These are phyloP conservation scores for Globisporangium middletonii DNA, from an alignment of 352 stramenopile species.

Conservation along the genomic window DNA sequence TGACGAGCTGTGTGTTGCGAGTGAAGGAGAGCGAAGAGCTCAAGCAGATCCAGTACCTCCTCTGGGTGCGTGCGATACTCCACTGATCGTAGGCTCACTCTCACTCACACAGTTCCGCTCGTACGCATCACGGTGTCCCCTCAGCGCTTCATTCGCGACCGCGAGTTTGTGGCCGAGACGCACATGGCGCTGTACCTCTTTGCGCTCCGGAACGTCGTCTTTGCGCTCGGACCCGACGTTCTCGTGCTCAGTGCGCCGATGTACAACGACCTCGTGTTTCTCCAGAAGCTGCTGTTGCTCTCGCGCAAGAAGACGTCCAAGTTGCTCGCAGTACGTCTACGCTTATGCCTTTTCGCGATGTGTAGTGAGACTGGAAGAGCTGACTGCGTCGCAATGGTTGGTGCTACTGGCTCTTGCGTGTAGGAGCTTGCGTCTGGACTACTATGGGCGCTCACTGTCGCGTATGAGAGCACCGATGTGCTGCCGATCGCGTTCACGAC, in stretches of 20 bases:
- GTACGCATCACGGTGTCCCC: not conserved
- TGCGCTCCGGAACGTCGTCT: slow-evolving; percentile 12
- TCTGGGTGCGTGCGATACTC: slow-evolving; percentile 7
- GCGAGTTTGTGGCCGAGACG: slow-evolving; percentile 10
- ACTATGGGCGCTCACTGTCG: slow-evolving; percentile 12
- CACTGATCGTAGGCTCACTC: not conserved
- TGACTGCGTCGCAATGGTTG: not conserved
- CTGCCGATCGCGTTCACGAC: not conserved
- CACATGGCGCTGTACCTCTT: slow-evolving; percentile 15
- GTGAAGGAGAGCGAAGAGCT: slow-evolving; percentile 12
- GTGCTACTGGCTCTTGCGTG: not conserved
- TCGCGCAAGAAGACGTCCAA: slow-evolving; percentile 11
- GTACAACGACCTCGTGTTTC: slow-evolving; percentile 13
- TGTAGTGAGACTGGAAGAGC: not conserved
- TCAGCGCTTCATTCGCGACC: slow-evolving; percentile 15
- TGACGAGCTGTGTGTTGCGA: slow-evolving; percentile 1
- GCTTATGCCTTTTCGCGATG: not conserved
- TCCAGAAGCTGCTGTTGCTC: slow-evolving; percentile 9
- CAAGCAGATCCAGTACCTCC: slow-evolving; percentile 10
- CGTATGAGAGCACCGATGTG: slow-evolving; percentile 6
- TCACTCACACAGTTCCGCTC: not conserved
- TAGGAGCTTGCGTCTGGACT: slow-evolving; percentile 15
- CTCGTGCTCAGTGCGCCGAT: not conserved
- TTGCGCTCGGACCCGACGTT: slow-evolving; percentile 5
- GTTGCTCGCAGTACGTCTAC: slow-evolving; percentile 3